Base-by-base conservation (phyloP, 495 filamentous ascomycete genomes). In the Staphylotrichum longicolle region DNA sequence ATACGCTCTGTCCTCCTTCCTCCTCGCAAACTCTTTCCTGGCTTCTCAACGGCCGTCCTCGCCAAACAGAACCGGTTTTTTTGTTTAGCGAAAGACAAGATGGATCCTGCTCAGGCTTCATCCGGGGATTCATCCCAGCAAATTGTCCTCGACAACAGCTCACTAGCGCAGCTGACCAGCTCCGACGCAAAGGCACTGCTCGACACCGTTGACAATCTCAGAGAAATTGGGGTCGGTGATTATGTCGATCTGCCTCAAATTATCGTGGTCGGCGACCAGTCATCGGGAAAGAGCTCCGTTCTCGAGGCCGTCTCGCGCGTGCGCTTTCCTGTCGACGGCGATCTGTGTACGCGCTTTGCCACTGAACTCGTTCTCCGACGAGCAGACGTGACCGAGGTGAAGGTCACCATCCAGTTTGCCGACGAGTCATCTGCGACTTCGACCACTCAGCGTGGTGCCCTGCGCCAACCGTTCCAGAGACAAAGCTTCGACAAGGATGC, bases 231-330 rank as follows among this genome's bases (percentile, higher is more conserved):
- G 6, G 10, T 63, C 10, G 47, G 46, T 4, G 33, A 63, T 7
- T 35, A 53, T n/a, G 61, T 63, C 54, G 41, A 57, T 10, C 54
- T 57, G 3, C 54, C 61, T 0, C 61, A 63, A 34, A 42, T 63
- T 47, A 59, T 66, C 20, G 60, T 63, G 6, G 51, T 55, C 20
- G 64, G 64, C 32, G 60, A 63, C n/a, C 64, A 87, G 59, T 86
- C 82, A 1, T 77, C 78, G 30, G 85, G 85, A 2, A 88, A 88
- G 65, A 86, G 83, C 68, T 89, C 87, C 3, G 86, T 90, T 3
- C 78, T 90, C 0, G 85, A 89, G 61, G 86, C 85, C 10, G 83
- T 90, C 34, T 85, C 85, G 4, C 81, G 83, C 32, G 77, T 89
- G 6, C 73, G 78, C 2, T 89, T 90, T 61, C 83, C 84, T 0